Evolutionary conservation across 345 rosid genomes (phyloP).

Genomic region (Cochlearia excelsa): DNA sequence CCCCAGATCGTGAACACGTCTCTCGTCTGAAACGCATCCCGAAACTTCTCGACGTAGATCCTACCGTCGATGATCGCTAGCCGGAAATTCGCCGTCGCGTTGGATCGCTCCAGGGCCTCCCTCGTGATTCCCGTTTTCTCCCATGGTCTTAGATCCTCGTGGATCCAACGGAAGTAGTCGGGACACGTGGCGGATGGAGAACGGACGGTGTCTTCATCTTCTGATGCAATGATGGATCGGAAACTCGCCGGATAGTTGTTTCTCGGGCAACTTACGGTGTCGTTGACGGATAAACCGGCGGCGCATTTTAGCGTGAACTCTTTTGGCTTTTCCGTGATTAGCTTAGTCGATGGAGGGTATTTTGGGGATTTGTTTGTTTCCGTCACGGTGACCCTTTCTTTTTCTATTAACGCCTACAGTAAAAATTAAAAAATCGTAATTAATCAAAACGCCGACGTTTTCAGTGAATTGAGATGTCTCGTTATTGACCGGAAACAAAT

Average conservation of each 20-base stretch:
- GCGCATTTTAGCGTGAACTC: constrained; percentile 29
- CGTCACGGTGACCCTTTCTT: constrained; percentile 24
- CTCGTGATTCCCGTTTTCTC: constrained; percentile 53
- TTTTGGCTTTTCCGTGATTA: constrained; percentile 21
- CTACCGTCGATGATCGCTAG: constrained; percentile 53
- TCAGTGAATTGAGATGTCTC: not conserved
- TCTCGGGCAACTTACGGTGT: constrained; percentile 37
- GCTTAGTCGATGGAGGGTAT: constrained; percentile 27
- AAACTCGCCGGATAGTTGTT: constrained; percentile 38
- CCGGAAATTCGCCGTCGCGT: constrained; percentile 55
- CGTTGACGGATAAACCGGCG: constrained; percentile 27
- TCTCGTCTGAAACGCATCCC: constrained; percentile 62
- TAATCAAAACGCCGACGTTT: not conserved
- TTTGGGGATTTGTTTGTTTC: not conserved
- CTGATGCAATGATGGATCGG: constrained; percentile 23
- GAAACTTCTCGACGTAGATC: constrained; percentile 54
- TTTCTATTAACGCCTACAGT: constrained; percentile 29
- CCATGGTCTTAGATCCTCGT: constrained; percentile 72
- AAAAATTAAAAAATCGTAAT: not conserved
- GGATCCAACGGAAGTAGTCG: constrained; percentile 68
- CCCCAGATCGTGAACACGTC: constrained; percentile 92
- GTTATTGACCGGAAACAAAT: not conserved
- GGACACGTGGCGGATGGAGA: constrained; percentile 44
- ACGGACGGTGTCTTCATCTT: constrained; percentile 44
- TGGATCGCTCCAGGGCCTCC: constrained; percentile 59